Conservation (phyloP, 2,329 filamentous ascomycete species). For the Aspergillus sp. region DNA sequence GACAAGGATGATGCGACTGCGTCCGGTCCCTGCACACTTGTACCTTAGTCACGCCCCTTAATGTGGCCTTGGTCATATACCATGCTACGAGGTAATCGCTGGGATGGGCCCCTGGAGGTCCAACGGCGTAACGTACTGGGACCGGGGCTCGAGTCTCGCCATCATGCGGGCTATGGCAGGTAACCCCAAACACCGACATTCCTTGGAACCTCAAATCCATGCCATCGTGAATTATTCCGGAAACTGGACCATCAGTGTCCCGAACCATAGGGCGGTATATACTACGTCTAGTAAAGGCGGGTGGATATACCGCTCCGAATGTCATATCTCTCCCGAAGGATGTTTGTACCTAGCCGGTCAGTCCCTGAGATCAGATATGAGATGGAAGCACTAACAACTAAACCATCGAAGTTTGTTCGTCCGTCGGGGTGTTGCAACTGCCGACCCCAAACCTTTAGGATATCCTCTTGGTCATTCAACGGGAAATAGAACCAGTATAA, state of each 20-base stretch:
- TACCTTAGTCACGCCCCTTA: conserved; percentile 14
- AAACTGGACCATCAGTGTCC: conserved; percentile 15
- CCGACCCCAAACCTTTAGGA: conserved; percentile 15
- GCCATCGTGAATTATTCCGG: conserved; percentile 19
- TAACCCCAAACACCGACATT: conserved; percentile 15
- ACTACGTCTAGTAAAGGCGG: background rate
- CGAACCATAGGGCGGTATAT: conserved; percentile 12
- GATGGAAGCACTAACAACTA: conserved; percentile 13
- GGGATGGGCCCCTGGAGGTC: background rate
- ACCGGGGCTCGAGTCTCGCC: background rate
- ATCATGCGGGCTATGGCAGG: conserved; percentile 6
- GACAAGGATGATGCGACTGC: conserved; percentile 11
- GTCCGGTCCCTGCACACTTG: conserved; percentile 15
- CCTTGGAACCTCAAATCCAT: conserved; percentile 1
- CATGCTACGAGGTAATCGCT: background rate
- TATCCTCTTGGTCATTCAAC: conserved; percentile 12
- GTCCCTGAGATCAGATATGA: background rate
- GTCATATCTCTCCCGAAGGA: conserved; percentile 17
- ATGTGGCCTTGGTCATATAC: conserved; percentile 18
- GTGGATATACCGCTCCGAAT: conserved; percentile 14
- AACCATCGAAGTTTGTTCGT: background rate
- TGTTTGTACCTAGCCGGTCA: conserved; percentile 16
- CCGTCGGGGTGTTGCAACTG: background rate
- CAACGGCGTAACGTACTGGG: background rate
- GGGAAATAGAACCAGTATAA: background rate